Evolutionary conservation across 805 yeast species (phyloP), one percentile per base, ranked within the genome.

Genomic region (Ascoidea rubescens): DNA sequence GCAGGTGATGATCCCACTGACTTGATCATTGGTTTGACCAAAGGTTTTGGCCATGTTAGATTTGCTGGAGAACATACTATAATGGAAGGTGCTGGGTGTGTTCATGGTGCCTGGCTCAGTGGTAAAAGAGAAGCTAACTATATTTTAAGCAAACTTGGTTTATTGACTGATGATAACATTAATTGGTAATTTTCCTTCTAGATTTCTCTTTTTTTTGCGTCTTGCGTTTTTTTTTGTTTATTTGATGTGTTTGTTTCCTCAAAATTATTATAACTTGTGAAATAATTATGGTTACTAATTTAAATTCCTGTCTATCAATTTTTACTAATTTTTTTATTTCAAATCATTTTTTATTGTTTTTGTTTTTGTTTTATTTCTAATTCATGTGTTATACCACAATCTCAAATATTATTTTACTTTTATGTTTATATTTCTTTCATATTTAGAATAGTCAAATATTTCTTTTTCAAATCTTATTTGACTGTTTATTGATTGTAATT

Each of bases 31-130:
- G 84, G 82, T n/a, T 71, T 86, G 53, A 71, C 76, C 17, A 75
- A 76, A 30, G 86, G 88, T 0, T 68, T 74, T 21, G 79, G 73
- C 10, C 70, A 72, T 6, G 67, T 89, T 2, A 70, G 96, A 47
- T 89, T 89, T 70, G 96, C 96, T 0, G 96, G 96, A 5, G 96
- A 89, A 62, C 96, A 89, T 63, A 84, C 96, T 0, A 78, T 80
- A 28, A 67, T 78, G 58, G 96, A 87, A 57, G 96, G 95, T 5
- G 84, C 88, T 14, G 96, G 96, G 0, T 89, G 96, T 58, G 93
- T 84, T 5, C 95, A 89, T 62, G 96, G 96, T 0, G 96, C 96
- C 0, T 87, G 87, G 79, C 69, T 71, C 55, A 83, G 91, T 60
- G 96, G 91, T 1, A 61, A 59, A 49, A 68, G 91, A 56, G 82